Conservation (phyloP, 2,329 filamentous ascomycete species). For the Xylariaceae sp. region DNA sequence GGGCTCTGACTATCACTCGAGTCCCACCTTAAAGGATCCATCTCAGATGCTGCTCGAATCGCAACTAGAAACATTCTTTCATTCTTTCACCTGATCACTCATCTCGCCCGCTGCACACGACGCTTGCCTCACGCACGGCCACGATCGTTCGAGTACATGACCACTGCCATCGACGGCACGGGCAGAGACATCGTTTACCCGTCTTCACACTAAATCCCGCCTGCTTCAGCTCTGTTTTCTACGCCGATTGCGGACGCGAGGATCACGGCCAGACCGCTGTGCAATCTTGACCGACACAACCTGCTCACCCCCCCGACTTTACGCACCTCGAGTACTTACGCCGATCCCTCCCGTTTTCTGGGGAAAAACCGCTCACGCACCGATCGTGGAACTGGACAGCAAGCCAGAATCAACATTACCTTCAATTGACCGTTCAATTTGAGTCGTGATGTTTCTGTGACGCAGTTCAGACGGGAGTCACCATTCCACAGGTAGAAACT, state of each 20-base stretch:
- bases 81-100: slow-evolving; percentile 3
- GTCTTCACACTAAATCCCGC: neutral
- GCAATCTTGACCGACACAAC: slow-evolving; percentile 22
- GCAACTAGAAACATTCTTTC: slow-evolving; percentile 3
- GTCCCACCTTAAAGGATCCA: neutral
- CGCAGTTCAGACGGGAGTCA: slow-evolving; percentile 11
- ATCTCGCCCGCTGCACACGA: slow-evolving; percentile 1
- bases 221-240: slow-evolving; percentile 2
- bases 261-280: slow-evolving; percentile 12
- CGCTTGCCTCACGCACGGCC: neutral
- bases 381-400: slow-evolving; percentile 4
- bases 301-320: neutral
- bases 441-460: slow-evolving; percentile 21
- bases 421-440: slow-evolving; percentile 13
- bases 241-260: slow-evolving; percentile 11
- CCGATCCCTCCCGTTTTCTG: slow-evolving; percentile 7
- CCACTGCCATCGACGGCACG: neutral
- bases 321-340: slow-evolving; percentile 7
- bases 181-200: neutral
- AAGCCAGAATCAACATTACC: neutral
- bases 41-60: slow-evolving; percentile 1
- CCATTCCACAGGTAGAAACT: neutral
- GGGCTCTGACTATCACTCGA: neutral
- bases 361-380: slow-evolving; percentile 3
- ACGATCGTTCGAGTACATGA: neutral